Conservation (phyloP, 306 rosid species). For the Vigna mungo region DNA sequence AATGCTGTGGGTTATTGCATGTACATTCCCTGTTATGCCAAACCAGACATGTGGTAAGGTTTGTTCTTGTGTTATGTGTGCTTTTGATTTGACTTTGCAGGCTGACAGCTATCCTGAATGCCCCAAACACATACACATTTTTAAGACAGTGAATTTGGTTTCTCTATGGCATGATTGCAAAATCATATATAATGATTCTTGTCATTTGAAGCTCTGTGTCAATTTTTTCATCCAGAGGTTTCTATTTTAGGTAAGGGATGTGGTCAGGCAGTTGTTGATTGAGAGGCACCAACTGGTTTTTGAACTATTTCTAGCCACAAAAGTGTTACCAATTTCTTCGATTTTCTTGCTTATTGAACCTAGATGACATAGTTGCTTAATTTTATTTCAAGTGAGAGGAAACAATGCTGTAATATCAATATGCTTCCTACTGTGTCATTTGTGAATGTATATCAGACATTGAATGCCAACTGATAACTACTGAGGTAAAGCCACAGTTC, state of each 20-base stretch:
- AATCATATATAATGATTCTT: constrained; percentile 2
- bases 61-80: neutral
- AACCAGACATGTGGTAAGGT: neutral
- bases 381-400: neutral
- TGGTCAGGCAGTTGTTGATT: neutral
- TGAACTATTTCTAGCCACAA: neutral
- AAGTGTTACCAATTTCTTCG: no score
- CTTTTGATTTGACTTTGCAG: neutral
- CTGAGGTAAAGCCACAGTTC: neutral
- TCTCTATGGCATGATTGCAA: neutral
- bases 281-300: neutral
- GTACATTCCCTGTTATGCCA: neutral
- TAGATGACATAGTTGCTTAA: neutral
- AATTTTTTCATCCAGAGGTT: neutral
- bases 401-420: neutral
- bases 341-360: neutral
- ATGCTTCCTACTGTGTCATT: neutral
- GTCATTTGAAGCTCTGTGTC: neutral
- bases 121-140: neutral
- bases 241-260: neutral
- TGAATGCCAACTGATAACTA: neutral
- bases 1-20: neutral
- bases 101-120: neutral
- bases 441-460: neutral
- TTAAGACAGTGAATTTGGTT: neutral